Conservation (phyloP, 768 basidiomycete genomes). For the Naganishia antarctica region DNA sequence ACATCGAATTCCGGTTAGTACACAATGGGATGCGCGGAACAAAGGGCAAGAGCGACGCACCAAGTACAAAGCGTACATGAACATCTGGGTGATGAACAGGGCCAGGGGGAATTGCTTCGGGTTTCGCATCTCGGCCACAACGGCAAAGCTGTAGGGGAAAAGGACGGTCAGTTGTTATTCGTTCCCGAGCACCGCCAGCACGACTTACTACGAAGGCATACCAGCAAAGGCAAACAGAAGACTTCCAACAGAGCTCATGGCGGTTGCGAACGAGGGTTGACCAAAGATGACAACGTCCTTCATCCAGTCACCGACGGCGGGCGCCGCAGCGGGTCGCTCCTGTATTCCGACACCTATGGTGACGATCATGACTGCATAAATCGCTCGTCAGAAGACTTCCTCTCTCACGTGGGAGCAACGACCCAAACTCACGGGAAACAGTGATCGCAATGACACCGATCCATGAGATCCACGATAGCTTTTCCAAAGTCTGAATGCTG, state of each 20-base stretch:
- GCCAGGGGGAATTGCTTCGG: slow-evolving; percentile 12
- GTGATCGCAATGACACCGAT: slow-evolving; percentile 34
- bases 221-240: slow-evolving; percentile 35
- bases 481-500: slow-evolving; percentile 43
- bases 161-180: background rate
- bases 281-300: slow-evolving; percentile 33
- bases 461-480: slow-evolving; percentile 44
- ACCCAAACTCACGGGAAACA: slow-evolving; percentile 23
- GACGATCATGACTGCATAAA: slow-evolving; percentile 32
- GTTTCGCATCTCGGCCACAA: slow-evolving; percentile 37
- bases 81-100: slow-evolving; percentile 18
- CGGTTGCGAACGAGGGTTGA: slow-evolving; percentile 34
- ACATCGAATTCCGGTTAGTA: background rate
- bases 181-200: background rate
- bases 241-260: slow-evolving; percentile 35
- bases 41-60: background rate
- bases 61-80: slow-evolving; percentile 30
- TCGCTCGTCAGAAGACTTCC: background rate
- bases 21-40: background rate
- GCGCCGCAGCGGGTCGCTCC: slow-evolving; percentile 38
- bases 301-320: slow-evolving; percentile 26
- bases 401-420: background rate
- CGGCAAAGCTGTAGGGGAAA: slow-evolving; percentile 20
- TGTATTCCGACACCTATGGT: slow-evolving; percentile 35
- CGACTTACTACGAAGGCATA: slow-evolving; percentile 31